These are phyloP conservation scores for Heterobasidion irregulare DNA, from an alignment of 1,284 basidiomycete species.

Conservation along the genomic window DNA sequence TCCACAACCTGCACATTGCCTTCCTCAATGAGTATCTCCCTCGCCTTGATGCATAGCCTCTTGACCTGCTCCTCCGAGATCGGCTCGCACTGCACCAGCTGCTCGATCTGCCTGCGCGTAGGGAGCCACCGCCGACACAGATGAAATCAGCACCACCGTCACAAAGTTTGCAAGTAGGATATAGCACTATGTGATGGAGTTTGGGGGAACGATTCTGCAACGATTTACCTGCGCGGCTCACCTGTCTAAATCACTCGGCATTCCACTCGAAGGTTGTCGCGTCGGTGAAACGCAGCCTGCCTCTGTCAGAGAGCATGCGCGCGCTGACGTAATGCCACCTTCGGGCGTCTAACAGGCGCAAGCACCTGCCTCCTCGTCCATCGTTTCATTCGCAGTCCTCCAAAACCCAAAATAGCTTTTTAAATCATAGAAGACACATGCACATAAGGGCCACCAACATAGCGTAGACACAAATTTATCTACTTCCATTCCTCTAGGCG, in stretches of 20 bases:
- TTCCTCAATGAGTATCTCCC: constrained; percentile 96
- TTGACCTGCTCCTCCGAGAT: constrained; percentile 93
- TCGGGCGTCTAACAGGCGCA: too few relatives aligned
- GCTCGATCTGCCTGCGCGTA: constrained; percentile 68
- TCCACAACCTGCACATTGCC: constrained; percentile 96
- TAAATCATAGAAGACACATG: neutral
- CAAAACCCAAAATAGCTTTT: neutral
- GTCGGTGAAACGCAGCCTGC: neutral
- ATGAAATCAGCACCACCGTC: neutral
- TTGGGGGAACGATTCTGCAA: neutral
- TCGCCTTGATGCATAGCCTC: constrained; percentile 87
- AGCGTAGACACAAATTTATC: neutral
- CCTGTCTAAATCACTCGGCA: constrained; percentile 44
- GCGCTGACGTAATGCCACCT: neutral
- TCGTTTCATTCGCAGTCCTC: too few relatives aligned
- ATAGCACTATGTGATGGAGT: neutral
- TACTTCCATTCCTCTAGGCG: neutral
- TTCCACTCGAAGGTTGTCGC: constrained; percentile 11
- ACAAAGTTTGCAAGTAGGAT: neutral
- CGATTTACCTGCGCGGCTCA: constrained; percentile 16
- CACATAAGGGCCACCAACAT: neutral
- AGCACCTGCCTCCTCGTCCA: too few relatives aligned
- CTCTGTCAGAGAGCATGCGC: neutral
- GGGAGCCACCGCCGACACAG: neutral
- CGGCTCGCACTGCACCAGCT: constrained; percentile 84